Base-by-base conservation (phyloP, 257 asterid genomes). In the Linderniella brevidens region DNA sequence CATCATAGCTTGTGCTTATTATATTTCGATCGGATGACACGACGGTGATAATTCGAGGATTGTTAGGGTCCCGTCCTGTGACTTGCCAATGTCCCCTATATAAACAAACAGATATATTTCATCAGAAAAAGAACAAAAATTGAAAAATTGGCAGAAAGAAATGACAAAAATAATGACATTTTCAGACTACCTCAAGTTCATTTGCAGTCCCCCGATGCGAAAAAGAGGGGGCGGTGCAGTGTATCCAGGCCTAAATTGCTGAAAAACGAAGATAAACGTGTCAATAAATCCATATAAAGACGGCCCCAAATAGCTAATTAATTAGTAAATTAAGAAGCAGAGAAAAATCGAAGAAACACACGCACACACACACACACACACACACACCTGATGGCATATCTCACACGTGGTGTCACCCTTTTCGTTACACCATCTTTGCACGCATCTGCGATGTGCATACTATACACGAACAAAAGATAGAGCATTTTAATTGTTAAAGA, bases 361-460 rank as follows among this genome's bases (percentile, higher is more conserved):
- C 98, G 15, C 50, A 43, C 67, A 36, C 49, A 81, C 98, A 17
- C 50, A 43, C 67, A 36, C 49, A 81, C 98, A n/a, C n/a, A 17
- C 50, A 43, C 67, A 36, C 49, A 81, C 98, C 92, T 90, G 99
- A 65, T 85, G 93, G 77, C 99, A 90, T 49, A 90, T 90, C 69
- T 90, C 99, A 46, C 99, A 90, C 9, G 59, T 64, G 44, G 92
- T 90, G 58, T 90, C 99, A 9, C 99, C 99, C 74, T 90, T 90
- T 74, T 90, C 99, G 8, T 90, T 82, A 61, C 99, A 90, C 99
- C 99, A 90, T 64, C 78, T 77, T 48, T 90, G 99, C 3, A 90
- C 73, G 19, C 99, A 90, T 71, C 69, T 75, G 5, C 99, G 79
- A 54, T 90, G 99, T 64, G 99, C 99, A 64, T 90, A 90, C 99